Base-by-base conservation (phyloP, 2,329 filamentous ascomycete genomes). In the Diaporthe sp. region DNA sequence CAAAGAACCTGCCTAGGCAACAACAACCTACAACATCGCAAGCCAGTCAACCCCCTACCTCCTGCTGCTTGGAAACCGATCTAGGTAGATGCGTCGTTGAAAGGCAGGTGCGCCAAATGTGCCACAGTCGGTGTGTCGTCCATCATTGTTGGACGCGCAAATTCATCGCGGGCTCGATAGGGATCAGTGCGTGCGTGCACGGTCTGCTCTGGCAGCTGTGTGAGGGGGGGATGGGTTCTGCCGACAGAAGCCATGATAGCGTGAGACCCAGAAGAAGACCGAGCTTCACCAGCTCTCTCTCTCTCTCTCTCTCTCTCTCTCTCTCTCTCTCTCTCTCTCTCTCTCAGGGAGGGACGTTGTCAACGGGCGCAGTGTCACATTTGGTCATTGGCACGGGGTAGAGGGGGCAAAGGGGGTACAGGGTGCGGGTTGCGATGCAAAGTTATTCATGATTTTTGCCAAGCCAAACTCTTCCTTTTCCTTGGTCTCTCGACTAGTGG, bases 381-480 rank as follows among this genome's bases (percentile, higher is more conserved):
- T 22, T 25, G n/a, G 13, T 30, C n/a, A 68, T n/a, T 37, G 8
- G 27, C n/a, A n/a, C n/a, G n/a, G n/a, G n/a, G n/a, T n/a, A n/a
- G n/a, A n/a, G n/a, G n/a, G 42, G 56, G 37, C 56, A 63, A 25
- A 53, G 25, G 10, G 10, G 58, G 42, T 55, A 69, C 53, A 44
- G 27, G 37, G 44, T 37, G 50, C 50, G 17, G 56, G 19, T 5
- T 32, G 70, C 42, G 55, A 25, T 42, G 35, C 55, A 25, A 72
- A 68, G 50, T 37, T 47, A 37, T 72, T 75, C 72, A 66, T 55
- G 65, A 63, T 73, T 76, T 72, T 65, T 47, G 70, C 39, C 58
- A 55, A 58, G 72, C 74, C 66, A 63, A 61, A 63, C 32, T 73
- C 74, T 63, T 61, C 68, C 53, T 69, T 71, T 75, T 71, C 70